Base-by-base conservation (phyloP, 768 basidiomycete genomes). In the Tulasnella sp. region DNA sequence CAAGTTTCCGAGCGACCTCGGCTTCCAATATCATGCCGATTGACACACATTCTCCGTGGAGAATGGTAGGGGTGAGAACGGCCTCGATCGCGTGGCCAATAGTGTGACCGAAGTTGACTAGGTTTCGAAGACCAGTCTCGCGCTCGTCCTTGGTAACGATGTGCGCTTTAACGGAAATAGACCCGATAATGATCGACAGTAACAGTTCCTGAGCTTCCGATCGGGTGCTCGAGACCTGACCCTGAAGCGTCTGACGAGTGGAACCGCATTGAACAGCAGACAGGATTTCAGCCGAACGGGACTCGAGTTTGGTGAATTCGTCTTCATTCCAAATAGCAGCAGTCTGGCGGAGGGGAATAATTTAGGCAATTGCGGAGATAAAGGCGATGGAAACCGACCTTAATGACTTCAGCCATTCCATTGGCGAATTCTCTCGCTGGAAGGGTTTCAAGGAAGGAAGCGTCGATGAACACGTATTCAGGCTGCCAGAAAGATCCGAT, bases 401-500 rank as follows among this genome's bases (percentile, higher is more conserved):
- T 99, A 67, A 98, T 83, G 2, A 97, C 85, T 69, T 99, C 94
- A 0, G 96, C 94, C 86, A 99, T 94, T 35, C 96, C 94, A 65
- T 98, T 98, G n/a, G 89, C 86, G 61, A 98, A 90, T 68, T 98
- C 96, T 53, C 94, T 77, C 31, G 81, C 70, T 0, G 93, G 93
- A 2, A 99, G 81, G 1, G 89, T 92, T 65, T 92, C 89, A 57
- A 99, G 79, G 75, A 96, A 94, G 1, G 93, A 86, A 23, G 88
- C 85, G 67, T 99, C 96, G 62, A 97, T 94, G 71, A 99, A 99
- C 67, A 98, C 84, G 73, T 84, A 97, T 64, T 86, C 81, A 0
- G 96, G 96, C 70, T 98, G 94, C 89, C 91, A 92, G 75, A 98
- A 99, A 4, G 94, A 86, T 58, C 96, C 96, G 63, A 99, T 90